Conservation (phyloP, 2,329 filamentous ascomycete genomes). For the Coniochaeta prunicola region DNA sequence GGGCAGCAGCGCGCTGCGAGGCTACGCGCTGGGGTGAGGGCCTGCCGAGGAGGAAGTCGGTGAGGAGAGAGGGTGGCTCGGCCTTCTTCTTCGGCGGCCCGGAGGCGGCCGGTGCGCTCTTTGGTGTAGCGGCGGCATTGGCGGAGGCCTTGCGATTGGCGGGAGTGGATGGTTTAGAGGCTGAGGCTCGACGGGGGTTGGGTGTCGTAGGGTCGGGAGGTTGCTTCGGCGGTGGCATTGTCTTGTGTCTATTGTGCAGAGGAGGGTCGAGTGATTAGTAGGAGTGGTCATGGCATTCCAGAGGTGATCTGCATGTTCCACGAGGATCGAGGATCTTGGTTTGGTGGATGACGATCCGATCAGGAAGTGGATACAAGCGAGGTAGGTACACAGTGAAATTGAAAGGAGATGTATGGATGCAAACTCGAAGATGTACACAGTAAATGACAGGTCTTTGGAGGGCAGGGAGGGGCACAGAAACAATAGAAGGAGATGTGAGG, state of each 20-base stretch:
- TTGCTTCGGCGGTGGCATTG: slow-evolving; percentile 16
- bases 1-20: slow-evolving; percentile 33
- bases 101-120: slow-evolving; percentile 32
- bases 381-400: too few species aligned
- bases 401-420: too few species aligned
- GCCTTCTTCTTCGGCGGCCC: slow-evolving; percentile 24
- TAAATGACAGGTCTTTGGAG: too few species aligned
- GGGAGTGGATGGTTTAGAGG: slow-evolving; percentile 17
- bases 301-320: background rate
- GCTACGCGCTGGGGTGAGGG: slow-evolving; percentile 47
- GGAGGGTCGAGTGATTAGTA: background rate
- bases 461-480: too few species aligned
- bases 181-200: slow-evolving; percentile 5
- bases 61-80: slow-evolving; percentile 41
- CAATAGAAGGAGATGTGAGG: too few species aligned
- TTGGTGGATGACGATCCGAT: background rate
- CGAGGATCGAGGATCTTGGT: background rate
- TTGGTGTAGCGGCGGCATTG: slow-evolving; percentile 24
- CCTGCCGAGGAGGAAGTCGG: slow-evolving; percentile 51
- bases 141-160: slow-evolving; percentile 15
- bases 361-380: too few species aligned
- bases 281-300: background rate
- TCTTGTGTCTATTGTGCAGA: slow-evolving; percentile 7
- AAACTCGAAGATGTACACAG: too few species aligned
- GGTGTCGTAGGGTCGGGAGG: slow-evolving; percentile 14